Conservation (phyloP, 2,329 filamentous ascomycete species). For the Trichoderma atrobrunneum region DNA sequence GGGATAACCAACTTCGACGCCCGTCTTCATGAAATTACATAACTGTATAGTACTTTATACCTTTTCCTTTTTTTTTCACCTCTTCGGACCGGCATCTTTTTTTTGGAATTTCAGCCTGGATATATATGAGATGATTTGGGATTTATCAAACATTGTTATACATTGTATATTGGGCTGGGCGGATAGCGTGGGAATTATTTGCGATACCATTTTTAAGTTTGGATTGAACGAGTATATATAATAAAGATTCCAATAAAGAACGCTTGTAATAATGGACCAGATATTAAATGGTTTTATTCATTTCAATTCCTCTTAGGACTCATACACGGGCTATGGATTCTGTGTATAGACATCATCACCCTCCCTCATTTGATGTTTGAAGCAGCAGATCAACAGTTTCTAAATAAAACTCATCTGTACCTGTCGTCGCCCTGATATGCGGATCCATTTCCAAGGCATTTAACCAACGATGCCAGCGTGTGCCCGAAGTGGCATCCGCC, state of each 20-base stretch:
- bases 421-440: conserved; percentile 65
- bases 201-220: neutral
- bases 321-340: neutral
- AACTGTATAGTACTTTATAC: neutral
- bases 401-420: conserved; percentile 50
- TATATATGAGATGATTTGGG: neutral
- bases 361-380: neutral
- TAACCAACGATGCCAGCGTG: conserved; percentile 67
- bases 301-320: neutral
- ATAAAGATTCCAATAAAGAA: neutral
- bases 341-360: neutral
- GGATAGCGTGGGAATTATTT: neutral
- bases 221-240: neutral
- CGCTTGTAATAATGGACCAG: neutral
- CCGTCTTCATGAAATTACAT: neutral
- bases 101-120: neutral
- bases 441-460: conserved; percentile 64
- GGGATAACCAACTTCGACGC: conserved; percentile 20
- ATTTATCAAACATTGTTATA: neutral
- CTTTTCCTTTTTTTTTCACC: neutral
- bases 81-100: neutral
- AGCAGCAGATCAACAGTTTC: conserved; percentile 58
- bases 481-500: conserved; percentile 60
- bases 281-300: no score
- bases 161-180: neutral